Base-by-base conservation (phyloP, 2,329 filamentous ascomycete genomes). In the Xylaria sp. region DNA sequence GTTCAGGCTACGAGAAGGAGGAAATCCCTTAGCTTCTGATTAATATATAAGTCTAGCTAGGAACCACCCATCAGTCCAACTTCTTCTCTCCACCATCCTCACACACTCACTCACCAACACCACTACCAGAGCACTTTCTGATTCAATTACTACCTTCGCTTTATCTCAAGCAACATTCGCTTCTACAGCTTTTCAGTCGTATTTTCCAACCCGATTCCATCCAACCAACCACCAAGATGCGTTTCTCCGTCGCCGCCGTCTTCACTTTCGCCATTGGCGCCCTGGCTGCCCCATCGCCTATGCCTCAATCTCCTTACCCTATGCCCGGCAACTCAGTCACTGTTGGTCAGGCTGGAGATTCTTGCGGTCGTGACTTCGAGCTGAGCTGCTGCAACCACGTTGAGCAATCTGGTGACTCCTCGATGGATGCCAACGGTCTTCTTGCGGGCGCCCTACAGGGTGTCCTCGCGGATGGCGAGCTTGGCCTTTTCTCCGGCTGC, bases 171-270 rank as follows among this genome's bases (percentile, higher is more conserved):
- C 58, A 65, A 52, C 53, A 69, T 63, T 71, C 70, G 65, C 70
- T 74, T 39, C 46, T 10, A 18, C 67, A 69, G 56, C 28, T 15
- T 53, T 60, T 48, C 20, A 66, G 20, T 43, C 20, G 12, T 2
- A 18, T 65, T 64, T 60, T 71, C 61, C 63, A 43, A 71, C 68
- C 60, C 66, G 30, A 30, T 8, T 43, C 30, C 36, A 60, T 45
- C n/a, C 60, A 68, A 60, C 20, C 59, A 68, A 63, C 28, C 67
- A 52, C 73, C 76, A 82, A 81, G 65, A 84, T 84, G 82, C 81
- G 81, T 78, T 80, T 81, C 79, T 76, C 78, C 62, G 62, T 79
- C 69, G 75, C 76, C 63, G 67, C 79, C 67, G 59, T 77, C 70
- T 60, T 82, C 70, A 77, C 79, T 67, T 72, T 78, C 71, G 78